Evolutionary conservation across 306 rosid species (phyloP).

Genomic region (Acacia acuminata): DNA sequence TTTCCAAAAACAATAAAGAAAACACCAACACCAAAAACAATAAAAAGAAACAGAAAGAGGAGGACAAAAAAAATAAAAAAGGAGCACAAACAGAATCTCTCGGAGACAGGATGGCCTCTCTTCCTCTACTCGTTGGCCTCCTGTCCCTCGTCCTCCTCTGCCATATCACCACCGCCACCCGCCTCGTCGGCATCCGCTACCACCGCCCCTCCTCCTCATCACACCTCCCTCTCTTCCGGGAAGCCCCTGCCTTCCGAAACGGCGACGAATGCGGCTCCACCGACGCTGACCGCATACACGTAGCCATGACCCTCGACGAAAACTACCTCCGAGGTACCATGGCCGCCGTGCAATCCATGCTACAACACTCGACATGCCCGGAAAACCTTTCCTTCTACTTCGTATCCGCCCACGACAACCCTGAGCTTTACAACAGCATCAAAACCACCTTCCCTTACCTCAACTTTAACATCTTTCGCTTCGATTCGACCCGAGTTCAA

Average conservation of each 20-base stretch:
- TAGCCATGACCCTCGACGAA: slow-evolving; percentile 71
- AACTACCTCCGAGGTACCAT: slow-evolving; percentile 73
- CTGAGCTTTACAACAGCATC: slow-evolving; percentile 48
- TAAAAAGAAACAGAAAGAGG: not conserved
- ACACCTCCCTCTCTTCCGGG: slow-evolving; percentile 48
- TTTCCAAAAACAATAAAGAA: not conserved
- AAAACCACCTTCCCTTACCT: slow-evolving; percentile 64
- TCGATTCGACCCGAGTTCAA: slow-evolving; percentile 44
- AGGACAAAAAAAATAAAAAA: too few relatives aligned
- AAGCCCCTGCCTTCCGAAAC: slow-evolving; percentile 70
- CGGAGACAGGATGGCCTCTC: slow-evolving; percentile 64
- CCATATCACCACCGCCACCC: slow-evolving; percentile 33
- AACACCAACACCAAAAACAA: not conserved
- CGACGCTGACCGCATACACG: slow-evolving; percentile 39
- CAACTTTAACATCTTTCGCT: slow-evolving; percentile 45
- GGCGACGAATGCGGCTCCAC: slow-evolving; percentile 47
- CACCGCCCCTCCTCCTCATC: not conserved
- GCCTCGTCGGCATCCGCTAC: slow-evolving; percentile 34
- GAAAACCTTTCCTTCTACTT: slow-evolving; percentile 62
- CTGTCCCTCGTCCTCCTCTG: slow-evolving; percentile 52
- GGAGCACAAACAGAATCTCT: not conserved
- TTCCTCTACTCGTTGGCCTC: slow-evolving; percentile 57
- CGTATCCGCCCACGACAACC: slow-evolving; percentile 37
- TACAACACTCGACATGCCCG: slow-evolving; percentile 66
- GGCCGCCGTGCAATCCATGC: slow-evolving; percentile 61